phyloP scores from a whole-genome alignment of 495 filamentous ascomycete species.

The Usnea hakonensis region DNA sequence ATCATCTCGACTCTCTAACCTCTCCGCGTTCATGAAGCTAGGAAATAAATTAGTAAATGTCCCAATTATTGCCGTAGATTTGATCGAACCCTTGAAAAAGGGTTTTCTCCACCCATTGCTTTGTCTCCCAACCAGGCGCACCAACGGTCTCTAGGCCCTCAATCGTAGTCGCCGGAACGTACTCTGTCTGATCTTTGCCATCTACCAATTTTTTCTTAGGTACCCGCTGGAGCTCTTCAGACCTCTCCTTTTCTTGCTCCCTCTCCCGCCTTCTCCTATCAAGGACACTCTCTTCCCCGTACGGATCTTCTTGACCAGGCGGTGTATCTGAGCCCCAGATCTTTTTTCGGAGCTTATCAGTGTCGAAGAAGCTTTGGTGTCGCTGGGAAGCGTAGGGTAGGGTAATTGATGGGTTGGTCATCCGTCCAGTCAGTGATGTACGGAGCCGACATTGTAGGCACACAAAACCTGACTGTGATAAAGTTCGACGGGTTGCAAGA shows the following conservation, averaged over 20 bases:
- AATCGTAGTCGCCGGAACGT: constrained; percentile 50
- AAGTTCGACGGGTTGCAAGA: neutral
- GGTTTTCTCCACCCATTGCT: constrained; percentile 10
- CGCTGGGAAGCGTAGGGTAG: constrained; percentile 1
- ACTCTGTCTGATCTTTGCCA: constrained; percentile 27
- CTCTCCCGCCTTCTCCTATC: constrained; percentile 24
- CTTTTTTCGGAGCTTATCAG: constrained; percentile 26
- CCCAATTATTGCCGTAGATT: neutral
- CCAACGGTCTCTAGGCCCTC: constrained; percentile 52
- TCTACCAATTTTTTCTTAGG: constrained; percentile 5
- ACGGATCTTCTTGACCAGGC: constrained; percentile 48
- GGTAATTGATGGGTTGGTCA: neutral
- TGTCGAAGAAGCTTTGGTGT: constrained; percentile 28
- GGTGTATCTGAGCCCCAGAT: constrained; percentile 52
- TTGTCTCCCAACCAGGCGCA: constrained; percentile 32
- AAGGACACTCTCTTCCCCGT: constrained; percentile 35
- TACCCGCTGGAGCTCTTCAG: neutral
- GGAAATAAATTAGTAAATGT: constrained; percentile 8
- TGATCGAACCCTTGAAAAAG: constrained; percentile 20
- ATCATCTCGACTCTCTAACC: constrained; percentile 24
- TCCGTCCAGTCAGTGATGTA: neutral
- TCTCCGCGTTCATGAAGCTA: constrained; percentile 22
- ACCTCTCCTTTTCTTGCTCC: neutral
- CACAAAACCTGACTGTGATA: constrained; percentile 17
- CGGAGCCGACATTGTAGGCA: constrained; percentile 26